Base-by-base conservation (phyloP, 345 rosid species). In the Viola odorata region DNA sequence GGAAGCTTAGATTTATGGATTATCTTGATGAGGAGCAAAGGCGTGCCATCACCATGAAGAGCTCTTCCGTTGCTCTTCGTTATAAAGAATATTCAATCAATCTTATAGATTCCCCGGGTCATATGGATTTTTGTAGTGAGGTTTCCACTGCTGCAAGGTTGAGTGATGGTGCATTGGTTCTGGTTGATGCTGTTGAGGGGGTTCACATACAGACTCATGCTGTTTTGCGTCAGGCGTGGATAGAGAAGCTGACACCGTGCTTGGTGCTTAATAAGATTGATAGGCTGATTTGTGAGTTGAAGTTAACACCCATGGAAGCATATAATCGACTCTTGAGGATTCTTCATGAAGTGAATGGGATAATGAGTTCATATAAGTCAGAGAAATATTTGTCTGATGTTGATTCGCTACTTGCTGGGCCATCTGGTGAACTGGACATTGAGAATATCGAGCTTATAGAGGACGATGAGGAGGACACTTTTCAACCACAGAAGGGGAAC, bases 1-100 rank as follows among this genome's bases (percentile, higher is more conserved):
- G 96, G 12, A 90, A 80, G 71, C 82, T 86, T 58, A 79, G 95
- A 78, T 86, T 66, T 55, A 86, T 94, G 99, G 97, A 90, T 75
- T 94, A 73, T 73, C 85, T 94, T 1, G 97, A 90, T 50, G 99
- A 94, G 79, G 97, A 94, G 67, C 97, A 90, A 60, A 75, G 96
- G 77, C 84, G 97, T n/a, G 97, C 98, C 0, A 92, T 92, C 15
- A 94, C 97, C 0, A 94, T 90, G 99, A 94, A 90, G 81, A 94
- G 99, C 74, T 92, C 96, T 32, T 89, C 98, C 0, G 87, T 89
- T 44, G 79, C 81, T 68, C 89, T 94, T 41, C 66, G 54, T 0
- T 90, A 75, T 42, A 80, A 77, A 7, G 89, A 80, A 12, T 75
- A 82, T 55, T 75, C 85, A 9, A 54, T 94, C 5, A 94, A 90